phyloP scores from a whole-genome alignment of 805 yeast genomes.

The Yarrowia bubula region DNA sequence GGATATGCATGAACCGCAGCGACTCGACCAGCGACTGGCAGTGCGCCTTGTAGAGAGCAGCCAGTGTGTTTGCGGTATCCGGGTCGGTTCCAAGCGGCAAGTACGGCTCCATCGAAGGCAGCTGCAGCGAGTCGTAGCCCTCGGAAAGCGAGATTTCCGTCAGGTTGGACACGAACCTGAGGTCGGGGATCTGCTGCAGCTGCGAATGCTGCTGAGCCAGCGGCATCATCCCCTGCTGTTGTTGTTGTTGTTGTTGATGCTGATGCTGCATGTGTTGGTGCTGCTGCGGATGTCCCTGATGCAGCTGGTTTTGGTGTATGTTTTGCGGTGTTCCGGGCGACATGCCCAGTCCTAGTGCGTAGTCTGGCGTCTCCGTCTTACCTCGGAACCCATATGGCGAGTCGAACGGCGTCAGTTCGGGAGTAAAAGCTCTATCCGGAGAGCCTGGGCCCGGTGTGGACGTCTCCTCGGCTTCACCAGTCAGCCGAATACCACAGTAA shows the following conservation, averaged over 20 bases:
- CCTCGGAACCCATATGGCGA: constrained; percentile 22
- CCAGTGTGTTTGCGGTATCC: constrained; percentile 61
- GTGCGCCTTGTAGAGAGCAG: constrained; percentile 60
- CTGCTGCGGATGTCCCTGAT: background rate
- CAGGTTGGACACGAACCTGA: constrained; percentile 23
- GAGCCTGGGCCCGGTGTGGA: constrained; percentile 8
- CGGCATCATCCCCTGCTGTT: background rate
- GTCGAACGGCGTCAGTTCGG: constrained; percentile 26
- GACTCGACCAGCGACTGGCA: constrained; percentile 64
- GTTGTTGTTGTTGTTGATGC: background rate
- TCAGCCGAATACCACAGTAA: constrained; percentile 68
- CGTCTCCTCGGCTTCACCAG: constrained; percentile 38
- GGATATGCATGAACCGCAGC: constrained; percentile 64
- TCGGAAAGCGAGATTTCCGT: constrained; percentile 11
- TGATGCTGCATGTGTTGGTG: background rate
- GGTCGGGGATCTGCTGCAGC: constrained; percentile 12
- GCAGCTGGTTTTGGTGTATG: background rate
- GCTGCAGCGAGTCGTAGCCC: constrained; percentile 33
- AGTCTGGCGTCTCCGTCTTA: constrained; percentile 24
- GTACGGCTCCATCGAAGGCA: constrained; percentile 44
- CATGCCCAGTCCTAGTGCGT: background rate
- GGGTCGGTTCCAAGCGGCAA: constrained; percentile 48
- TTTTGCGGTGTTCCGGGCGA: constrained; percentile 9
- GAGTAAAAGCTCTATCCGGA: constrained; percentile 20
- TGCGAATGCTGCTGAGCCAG: background rate